Percentiles rank a stretch among this genome's conserved stretches.
Conservation (phyloP, 352 stramenopile species). For the Hyaloperonospora arabidopsidis region DNA sequence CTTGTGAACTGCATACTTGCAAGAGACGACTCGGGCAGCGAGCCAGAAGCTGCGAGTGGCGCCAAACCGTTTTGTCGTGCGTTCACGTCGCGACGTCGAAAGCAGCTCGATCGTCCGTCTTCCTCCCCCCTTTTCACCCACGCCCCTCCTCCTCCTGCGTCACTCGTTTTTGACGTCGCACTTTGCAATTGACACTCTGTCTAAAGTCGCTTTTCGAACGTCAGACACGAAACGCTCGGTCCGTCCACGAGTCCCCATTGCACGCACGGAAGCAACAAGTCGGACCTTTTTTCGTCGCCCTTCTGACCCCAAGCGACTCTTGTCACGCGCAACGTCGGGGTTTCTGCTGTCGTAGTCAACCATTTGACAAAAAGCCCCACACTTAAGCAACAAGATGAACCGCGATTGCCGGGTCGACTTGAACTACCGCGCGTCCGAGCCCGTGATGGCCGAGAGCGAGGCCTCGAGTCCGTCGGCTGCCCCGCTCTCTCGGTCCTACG, state of each 20-base stretch:
- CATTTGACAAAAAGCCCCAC: too few species aligned
- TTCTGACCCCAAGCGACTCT: too few species aligned
- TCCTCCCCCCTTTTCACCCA: neutral
- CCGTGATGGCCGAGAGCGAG: conserved; percentile 24
- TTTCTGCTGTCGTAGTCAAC: too few species aligned
- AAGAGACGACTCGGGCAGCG: conserved; percentile 1
- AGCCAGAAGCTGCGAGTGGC: conserved; percentile 18
- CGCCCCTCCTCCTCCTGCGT: too few species aligned
- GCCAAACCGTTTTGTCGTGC: conserved; percentile 12
- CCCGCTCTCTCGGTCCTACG: conserved; percentile 23
- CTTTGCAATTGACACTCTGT: conserved; percentile 21
- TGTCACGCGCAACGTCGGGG: too few species aligned
- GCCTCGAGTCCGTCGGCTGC: conserved; percentile 23
- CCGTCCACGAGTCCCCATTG: conserved; percentile 10
- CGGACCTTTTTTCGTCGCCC: too few species aligned
- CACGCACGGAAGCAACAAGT: too few species aligned
- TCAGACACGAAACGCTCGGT: too few species aligned
- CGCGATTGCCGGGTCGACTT: conserved; percentile 15
- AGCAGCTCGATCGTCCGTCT: conserved; percentile 5
- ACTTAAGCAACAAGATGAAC: conserved; percentile 21
- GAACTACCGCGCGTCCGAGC: conserved; percentile 29
- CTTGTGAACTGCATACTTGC: conserved; percentile 17
- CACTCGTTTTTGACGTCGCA: conserved; percentile 4
- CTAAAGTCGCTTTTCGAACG: too few species aligned
- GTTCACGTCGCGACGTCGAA: conserved; percentile 17